Conservation (phyloP, 768 basidiomycete species). For the Gloeophyllum trabeum region DNA sequence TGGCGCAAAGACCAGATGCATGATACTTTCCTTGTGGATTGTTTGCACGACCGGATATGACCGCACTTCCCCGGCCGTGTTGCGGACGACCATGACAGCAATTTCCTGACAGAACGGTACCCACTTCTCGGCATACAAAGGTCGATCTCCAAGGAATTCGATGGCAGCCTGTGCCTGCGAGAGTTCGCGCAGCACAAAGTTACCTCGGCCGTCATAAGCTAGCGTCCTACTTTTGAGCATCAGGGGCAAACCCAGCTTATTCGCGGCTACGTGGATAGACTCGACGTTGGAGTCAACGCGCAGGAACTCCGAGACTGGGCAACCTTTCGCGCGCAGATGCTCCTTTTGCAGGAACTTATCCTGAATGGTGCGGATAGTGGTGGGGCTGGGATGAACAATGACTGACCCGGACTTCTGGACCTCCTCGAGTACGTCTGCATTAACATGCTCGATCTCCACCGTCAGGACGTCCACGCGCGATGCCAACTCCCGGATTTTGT, state of each 20-base stretch:
- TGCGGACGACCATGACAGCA: conserved; percentile 94
- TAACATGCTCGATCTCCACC: conserved; percentile 95
- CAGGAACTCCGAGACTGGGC: conserved; percentile 50
- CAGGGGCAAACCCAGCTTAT: conserved; percentile 67
- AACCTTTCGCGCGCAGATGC: conserved; percentile 35
- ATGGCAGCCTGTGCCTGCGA: conserved; percentile 39
- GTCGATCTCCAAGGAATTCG: conserved; percentile 52
- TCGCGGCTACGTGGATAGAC: conserved; percentile 39
- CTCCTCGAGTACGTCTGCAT: conserved; percentile 61
- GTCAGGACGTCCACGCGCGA: conserved; percentile 78
- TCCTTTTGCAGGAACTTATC: conserved; percentile 57
- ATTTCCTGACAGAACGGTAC: conserved; percentile 83
- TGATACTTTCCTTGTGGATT: conserved; percentile 86
- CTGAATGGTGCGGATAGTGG: conserved; percentile 80
- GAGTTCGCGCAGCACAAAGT: conserved; percentile 58
- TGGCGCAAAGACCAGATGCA: conserved; percentile 88
- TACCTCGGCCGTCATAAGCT: conserved; percentile 94
- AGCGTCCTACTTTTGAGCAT: conserved; percentile 96
- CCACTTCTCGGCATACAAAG: conserved; percentile 92
- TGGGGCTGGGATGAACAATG: conserved; percentile 60
- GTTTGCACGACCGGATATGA: conserved; percentile 95
- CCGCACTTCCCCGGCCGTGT: conserved; percentile 54
- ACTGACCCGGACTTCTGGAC: conserved; percentile 28
- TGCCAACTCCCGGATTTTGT: conserved; percentile 73
- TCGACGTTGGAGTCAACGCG: conserved; percentile 42